These are phyloP conservation scores for Orbilia javanica DNA, from an alignment of 2,329 filamentous ascomycete species.

Conservation along the genomic window DNA sequence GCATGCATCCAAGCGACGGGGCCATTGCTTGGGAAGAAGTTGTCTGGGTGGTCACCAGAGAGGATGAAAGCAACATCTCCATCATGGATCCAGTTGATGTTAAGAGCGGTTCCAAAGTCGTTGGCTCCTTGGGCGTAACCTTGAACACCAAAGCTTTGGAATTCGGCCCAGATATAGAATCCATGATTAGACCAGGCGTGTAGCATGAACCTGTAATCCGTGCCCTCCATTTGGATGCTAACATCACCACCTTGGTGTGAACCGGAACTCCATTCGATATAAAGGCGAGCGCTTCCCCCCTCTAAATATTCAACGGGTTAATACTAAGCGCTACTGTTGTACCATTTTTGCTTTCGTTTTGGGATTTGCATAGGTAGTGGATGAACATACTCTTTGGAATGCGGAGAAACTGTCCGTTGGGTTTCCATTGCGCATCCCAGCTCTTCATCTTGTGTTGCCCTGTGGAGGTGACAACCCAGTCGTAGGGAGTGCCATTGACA, in stretches of 20 bases:
- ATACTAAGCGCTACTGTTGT: not conserved
- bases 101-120: conserved; percentile 54
- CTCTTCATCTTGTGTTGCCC: conserved; percentile 65
- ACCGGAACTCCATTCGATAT: conserved; percentile 22
- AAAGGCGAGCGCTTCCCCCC: conserved; percentile 20
- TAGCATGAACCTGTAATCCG: conserved; percentile 9
- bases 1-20: conserved; percentile 66
- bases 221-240: conserved; percentile 19
- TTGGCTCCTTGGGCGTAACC: conserved; percentile 22
- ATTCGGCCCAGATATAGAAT: conserved; percentile 24
- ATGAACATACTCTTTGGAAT: conserved; percentile 27
- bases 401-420: conserved; percentile 1
- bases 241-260: conserved; percentile 17
- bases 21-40: conserved; percentile 64
- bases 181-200: conserved; percentile 19
- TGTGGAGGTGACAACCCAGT: conserved; percentile 63
- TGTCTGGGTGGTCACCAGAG: conserved; percentile 63
- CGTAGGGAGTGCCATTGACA: conserved; percentile 66
- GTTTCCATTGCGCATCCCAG: conserved; percentile 21
- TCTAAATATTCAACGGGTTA: conserved; percentile 13
- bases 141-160: conserved; percentile 23
- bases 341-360: not conserved
- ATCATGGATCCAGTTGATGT: conserved; percentile 64
- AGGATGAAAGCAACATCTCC: conserved; percentile 65
- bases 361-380: not conserved